These are phyloP conservation scores for Termitomyces sp. DNA, from an alignment of 768 basidiomycete genomes.

Conservation along the genomic window DNA sequence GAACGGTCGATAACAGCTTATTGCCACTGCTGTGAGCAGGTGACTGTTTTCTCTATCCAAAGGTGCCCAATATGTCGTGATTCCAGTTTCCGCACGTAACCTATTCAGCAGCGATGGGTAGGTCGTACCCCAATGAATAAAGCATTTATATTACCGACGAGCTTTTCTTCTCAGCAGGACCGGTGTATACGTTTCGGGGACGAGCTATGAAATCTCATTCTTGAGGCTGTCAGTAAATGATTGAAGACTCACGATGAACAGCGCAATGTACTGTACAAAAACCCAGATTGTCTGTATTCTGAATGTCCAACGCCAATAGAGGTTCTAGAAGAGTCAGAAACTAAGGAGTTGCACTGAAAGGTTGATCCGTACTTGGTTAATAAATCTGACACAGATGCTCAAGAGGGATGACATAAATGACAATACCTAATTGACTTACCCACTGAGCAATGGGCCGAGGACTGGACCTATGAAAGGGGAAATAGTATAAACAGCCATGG, in stretches of 20 bases:
- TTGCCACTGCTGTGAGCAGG: slow-evolving; percentile 38
- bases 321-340: slow-evolving; percentile 30
- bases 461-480: slow-evolving; percentile 48
- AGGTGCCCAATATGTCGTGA: slow-evolving; percentile 51
- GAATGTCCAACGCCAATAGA: slow-evolving; percentile 76
- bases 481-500: slow-evolving; percentile 50
- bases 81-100: slow-evolving; percentile 49
- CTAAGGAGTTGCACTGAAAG: not conserved
- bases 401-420: not conserved
- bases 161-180: slow-evolving; percentile 59
- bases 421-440: slow-evolving; percentile 29
- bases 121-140: not conserved
- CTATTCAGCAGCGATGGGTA: slow-evolving; percentile 21
- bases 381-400: slow-evolving; percentile 36
- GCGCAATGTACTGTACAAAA: slow-evolving; percentile 40
- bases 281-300: slow-evolving; percentile 67
- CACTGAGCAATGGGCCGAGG: slow-evolving; percentile 51
- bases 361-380: slow-evolving; percentile 47
- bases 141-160: slow-evolving; percentile 25
- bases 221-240: not conserved
- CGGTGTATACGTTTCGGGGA: slow-evolving; percentile 70
- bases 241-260: slow-evolving; percentile 40
- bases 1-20: slow-evolving; percentile 70
- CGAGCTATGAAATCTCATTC: slow-evolving; percentile 30
- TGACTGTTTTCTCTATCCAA: slow-evolving; percentile 44